Conservation (phyloP, 1,139 yeast genomes). For the Geotrichum aggregatum region DNA sequence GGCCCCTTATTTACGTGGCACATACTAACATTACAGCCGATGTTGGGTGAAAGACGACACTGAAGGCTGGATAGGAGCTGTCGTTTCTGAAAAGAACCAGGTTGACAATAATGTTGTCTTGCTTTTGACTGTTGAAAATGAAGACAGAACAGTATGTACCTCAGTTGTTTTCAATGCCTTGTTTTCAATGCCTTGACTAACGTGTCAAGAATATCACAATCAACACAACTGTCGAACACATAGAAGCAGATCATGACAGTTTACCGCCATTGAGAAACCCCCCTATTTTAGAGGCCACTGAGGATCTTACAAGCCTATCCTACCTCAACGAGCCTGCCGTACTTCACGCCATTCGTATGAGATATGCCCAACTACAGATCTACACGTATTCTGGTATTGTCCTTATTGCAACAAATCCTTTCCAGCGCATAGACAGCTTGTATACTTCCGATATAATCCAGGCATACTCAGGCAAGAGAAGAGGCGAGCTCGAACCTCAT, state of each 20-base stretch:
- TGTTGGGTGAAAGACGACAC: slow-evolving; percentile 93
- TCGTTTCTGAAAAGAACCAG: slow-evolving; percentile 52
- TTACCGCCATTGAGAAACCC: slow-evolving; percentile 86
- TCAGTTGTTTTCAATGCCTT: neutral
- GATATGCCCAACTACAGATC: slow-evolving; percentile 83
- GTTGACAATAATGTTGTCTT: slow-evolving; percentile 52
- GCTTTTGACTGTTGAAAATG: slow-evolving; percentile 50
- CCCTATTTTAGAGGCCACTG: slow-evolving; percentile 87
- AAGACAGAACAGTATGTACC: slow-evolving; percentile 45
- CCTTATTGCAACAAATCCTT: slow-evolving; percentile 93
- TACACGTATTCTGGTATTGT: slow-evolving; percentile 97
- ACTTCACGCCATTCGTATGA: slow-evolving; percentile 85
- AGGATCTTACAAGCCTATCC: slow-evolving; percentile 86
- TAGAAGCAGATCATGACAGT: slow-evolving; percentile 44
- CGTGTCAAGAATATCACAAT: slow-evolving; percentile 27
- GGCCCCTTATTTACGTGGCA: neutral
- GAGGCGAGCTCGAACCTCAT: slow-evolving; percentile 96
- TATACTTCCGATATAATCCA: slow-evolving; percentile 90
- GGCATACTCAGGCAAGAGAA: slow-evolving; percentile 87
- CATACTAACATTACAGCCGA: slow-evolving; percentile 42
- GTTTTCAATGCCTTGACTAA: neutral
- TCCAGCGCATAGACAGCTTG: slow-evolving; percentile 83
- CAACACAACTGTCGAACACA: slow-evolving; percentile 39
- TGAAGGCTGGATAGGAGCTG: slow-evolving; percentile 90
- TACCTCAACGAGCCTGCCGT: slow-evolving; percentile 93